Base-by-base conservation (phyloP, 2,329 filamentous ascomycete genomes). In the Cladophialophora chaetospira region DNA sequence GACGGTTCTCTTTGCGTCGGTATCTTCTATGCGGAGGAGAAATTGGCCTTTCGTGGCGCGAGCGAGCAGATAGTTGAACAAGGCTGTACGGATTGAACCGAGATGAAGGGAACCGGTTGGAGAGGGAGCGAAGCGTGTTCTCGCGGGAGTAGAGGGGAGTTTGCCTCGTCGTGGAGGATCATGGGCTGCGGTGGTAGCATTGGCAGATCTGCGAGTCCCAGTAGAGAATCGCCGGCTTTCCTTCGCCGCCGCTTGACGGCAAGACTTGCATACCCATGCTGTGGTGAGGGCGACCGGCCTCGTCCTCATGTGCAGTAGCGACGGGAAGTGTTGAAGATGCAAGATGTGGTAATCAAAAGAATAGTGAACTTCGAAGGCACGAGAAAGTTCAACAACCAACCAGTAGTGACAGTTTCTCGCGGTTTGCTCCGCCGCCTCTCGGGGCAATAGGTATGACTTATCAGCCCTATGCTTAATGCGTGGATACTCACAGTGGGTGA, bases 51-150 rank as follows among this genome's bases (percentile, higher is more conserved):
- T 87, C 0, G 94, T 96, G 2, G 88, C 85, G 67, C 87, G 89
- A 0, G 94, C 92, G n/a, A 96, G 80, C 3, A 99, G 77, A 65
- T 93, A 97, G 68, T 96, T 97, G 77, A 91, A 97, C n/a, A 99
- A 75, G 0, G 95, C 95, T 0, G 94, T 99, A 57, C 94, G 82
- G 31, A 99, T 73, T 0, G 92, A 96, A 3, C 94, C 94, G 10
- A 99, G 79, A 73, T 99, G 94, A 21, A 99, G 80, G 67, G 93
- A 92, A 1, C 94, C 94, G 0, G 94, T 99, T 0, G 94, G 94
- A 1, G 94, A 97, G 0, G 94, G 94, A 1, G 95, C 94, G 73
- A 99, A 99, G 44, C 94, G 87, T 15, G 94, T 90, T 71, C 90
- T 80, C 57, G 84, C 84, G 43, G 88, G 88, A 5, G 69, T 73